Base-by-base conservation (phyloP, 73 alveolate species). In the Effrenium voratum region DNA sequence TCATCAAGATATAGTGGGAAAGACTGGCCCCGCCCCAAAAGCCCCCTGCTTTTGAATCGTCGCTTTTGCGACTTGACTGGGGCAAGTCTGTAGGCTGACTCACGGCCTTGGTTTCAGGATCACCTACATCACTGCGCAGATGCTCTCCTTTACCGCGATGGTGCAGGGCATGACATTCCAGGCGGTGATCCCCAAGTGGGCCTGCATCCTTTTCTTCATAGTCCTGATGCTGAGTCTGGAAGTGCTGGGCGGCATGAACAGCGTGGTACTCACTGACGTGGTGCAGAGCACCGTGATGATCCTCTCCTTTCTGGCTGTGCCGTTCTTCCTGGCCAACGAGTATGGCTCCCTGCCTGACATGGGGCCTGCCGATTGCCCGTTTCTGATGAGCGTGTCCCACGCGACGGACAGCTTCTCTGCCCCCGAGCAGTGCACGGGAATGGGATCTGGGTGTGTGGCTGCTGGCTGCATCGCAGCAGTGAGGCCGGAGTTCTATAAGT, bases 91-190 rank as follows among this genome's bases (percentile, higher is more conserved):
- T n/a, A n/a, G n/a, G n/a, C n/a, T n/a, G n/a, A n/a, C n/a, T n/a
- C n/a, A n/a, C n/a, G n/a, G n/a, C n/a, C n/a, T n/a, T n/a, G n/a
- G n/a, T n/a, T n/a, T n/a, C n/a, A n/a, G n/a, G n/a, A n/a, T 49
- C 38, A 47, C 68, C 43, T 90, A 90, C 87, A 90, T 90, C 96
- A 90, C 96, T 0, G 96, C 96, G 46, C 96, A 90, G 86, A 90
- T 90, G 96, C 41, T 90, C 41, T 90, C 96, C 59, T 90, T 90
- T n/a, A 73, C 96, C 10, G 96, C 86, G 16, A 90, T 90, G 96
- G 96, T 90, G n/a, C 87, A 90, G 75, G 96, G 96, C 38, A 90
- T 90, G 96, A 90, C 96, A n/a, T 32, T 90, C 87, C 76, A 70
- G 34, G n/a, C n/a, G 63, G 85, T 68, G 28, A 28, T 90, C 36